Evolutionary conservation across 1,284 basidiomycete species (phyloP), one percentile per base, ranked within the genome.

Genomic region (Cryptococcus sp.): DNA sequence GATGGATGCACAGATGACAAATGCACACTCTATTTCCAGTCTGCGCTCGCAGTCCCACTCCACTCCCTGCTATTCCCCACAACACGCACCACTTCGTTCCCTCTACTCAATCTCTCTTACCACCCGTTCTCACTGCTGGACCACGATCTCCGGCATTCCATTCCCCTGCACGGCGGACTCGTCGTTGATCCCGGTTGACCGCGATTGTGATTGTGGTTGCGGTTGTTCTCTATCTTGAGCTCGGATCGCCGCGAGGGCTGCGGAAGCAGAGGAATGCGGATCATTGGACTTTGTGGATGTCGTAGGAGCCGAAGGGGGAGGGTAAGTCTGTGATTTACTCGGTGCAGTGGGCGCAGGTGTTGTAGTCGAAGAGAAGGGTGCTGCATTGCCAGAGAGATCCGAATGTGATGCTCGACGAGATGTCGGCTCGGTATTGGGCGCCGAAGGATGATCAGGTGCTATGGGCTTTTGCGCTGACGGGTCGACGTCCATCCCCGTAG

Each of bases 21-120:
- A 13, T 35, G 30, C 10, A 35, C 30, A 10, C 7, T 35, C 30
- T 35, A 35, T 35, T 35, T 35, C 8, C 13, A 2, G 30, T 35
- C 13, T 10, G 30, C 13, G 30, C 30, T 35, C 30, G 13, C 5
- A 35, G 4, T 2, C 30, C 30, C 48, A 7, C 52, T 13, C 40
- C 53, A 56, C 23, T 58, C 60, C 27, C 60, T 45, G 40, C 57
- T 55, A 10, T 50, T 45, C 25, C 42, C 52, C 15, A 58, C 50
- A 27, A 19, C 43, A 22, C 27, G 46, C 25, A 45, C 42, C n/a
- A 54, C 55, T 43, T 62, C 55, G 41, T 42, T 53, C 40, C 39
- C 54, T 38, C 65, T 70, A 53, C 91, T 86, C 64, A 97, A 74
- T 62, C 92, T 82, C 47, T 92, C 90, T 41, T 88, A 88, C 55